These are phyloP conservation scores for Trametes elegans DNA, from an alignment of 768 basidiomycete species.

Conservation along the genomic window DNA sequence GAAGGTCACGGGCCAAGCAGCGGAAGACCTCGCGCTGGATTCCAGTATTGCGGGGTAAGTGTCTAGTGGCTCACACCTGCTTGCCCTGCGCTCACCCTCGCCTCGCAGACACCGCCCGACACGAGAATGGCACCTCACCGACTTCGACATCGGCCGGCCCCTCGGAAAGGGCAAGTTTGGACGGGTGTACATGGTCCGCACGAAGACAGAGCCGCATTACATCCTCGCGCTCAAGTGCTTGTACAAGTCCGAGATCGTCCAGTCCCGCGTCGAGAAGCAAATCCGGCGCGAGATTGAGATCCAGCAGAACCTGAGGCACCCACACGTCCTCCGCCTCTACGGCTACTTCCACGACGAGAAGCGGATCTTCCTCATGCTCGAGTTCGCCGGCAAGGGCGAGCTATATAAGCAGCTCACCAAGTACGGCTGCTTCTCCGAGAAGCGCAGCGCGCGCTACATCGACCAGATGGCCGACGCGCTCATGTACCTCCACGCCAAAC, in stretches of 20 bases:
- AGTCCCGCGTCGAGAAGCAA: conserved; percentile 92
- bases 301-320: conserved; percentile 93
- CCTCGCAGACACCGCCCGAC: conserved; percentile 61
- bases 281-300: conserved; percentile 98
- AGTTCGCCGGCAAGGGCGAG: conserved; percentile 96
- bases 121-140: conserved; percentile 78
- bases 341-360: conserved; percentile 99
- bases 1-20: conserved; percentile 72
- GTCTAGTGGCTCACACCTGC: neutral
- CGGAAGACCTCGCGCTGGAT: conserved; percentile 79
- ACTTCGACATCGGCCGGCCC: conserved; percentile 93
- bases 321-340: conserved; percentile 89
- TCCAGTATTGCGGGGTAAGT: conserved; percentile 70
- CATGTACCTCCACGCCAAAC: conserved; percentile 87
- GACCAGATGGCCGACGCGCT: conserved; percentile 98
- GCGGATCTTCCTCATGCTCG: conserved; percentile 96
- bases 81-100: conserved; percentile 2
- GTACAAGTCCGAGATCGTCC: conserved; percentile 94
- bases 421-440: conserved; percentile 83
- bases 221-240: conserved; percentile 96
- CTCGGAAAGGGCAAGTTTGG: conserved; percentile 99
- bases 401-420: conserved; percentile 94
- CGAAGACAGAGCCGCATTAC: conserved; percentile 83
- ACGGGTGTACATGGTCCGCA: conserved; percentile 97
- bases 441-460: conserved; percentile 84